Evolutionary conservation across 2,329 filamentous ascomycete species (phyloP), one percentile per base, ranked within the genome.

Genomic region (Mariannaea sp.): DNA sequence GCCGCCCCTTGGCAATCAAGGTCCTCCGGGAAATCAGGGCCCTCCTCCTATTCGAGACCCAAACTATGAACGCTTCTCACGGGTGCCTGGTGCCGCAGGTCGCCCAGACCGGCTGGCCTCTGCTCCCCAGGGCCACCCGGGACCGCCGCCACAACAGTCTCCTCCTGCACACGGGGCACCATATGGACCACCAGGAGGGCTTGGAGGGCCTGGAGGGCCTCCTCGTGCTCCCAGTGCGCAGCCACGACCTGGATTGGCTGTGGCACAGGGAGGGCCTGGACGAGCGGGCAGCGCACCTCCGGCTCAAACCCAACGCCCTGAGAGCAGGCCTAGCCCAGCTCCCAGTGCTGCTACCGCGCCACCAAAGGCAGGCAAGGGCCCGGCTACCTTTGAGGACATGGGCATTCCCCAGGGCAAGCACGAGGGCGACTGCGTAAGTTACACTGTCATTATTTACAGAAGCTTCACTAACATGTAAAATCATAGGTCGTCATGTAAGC

Each of bases 331-430:
- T 33, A 70, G 58, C 49, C 63, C 64, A 54, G 64, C 68, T 35
- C 62, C 71, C 16, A 61, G 65, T 17, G 62, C 68, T n/a, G 63
- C 71, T 36, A 71, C 73, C n/a, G 70, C 73, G 7, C 63, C 70
- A 13, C 72, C 75, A 59, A 77, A 3, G 58, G 59, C 77, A 3
- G 74, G 76, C 43, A 90, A 92, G 68, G 94, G 93, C 9, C 93
- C 94, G 1, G 90, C 94, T 65, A 97, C 94, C 0, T 99, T 99
- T 71, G 93, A 97, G 70, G 92, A 95, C 70, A 99, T 99, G 94
- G 94, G 94, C 32, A 93, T 99, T 64, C 90, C 92, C 6, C 82
- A 86, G 65, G 86, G 81, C 41, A 92, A 94, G 73, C 82, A 87
- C 57, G 90, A 96, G n/a, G 83, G 84, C 61, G 92, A 97, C 74